Base-by-base conservation (phyloP, 1,139 yeast species). In the Saccharomyces hybrid region DNA sequence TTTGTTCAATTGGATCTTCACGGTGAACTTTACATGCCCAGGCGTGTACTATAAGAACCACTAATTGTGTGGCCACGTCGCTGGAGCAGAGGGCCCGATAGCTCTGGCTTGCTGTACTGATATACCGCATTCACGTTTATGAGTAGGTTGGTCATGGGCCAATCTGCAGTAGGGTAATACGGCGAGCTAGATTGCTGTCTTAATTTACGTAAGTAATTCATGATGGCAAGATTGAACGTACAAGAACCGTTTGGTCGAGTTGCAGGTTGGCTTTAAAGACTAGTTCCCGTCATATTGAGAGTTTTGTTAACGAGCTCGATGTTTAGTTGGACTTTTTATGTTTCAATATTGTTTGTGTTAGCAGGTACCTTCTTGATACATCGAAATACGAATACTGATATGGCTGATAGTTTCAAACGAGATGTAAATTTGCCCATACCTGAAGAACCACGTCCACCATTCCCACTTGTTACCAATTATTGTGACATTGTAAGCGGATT, bases 401-500 rank as follows among this genome's bases (percentile, higher is more conserved):
- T 38, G 21, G 19, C 8, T 4, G 44, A 38, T 46, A 27, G 31
- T 24, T 24, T 29, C 12, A 28, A 28, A 48, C 49, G 41, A 42
- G 58, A 47, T 6, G 54, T 58, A 38, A 70, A 68, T 52, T 56
- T 54, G 6, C 61, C 66, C 1, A 73, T 75, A 28, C 87, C 91
- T 4, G 77, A 73, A 0, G 51, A 62, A 0, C 87, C 88, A 1
- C 60, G 58, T 42, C 49, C 69, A 0, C 96, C 96, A 7, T 91
- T 69, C 64, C 98, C 99, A 0, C 74, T 89, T 2, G 66, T 71
- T 1, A 78, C 81, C 9, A 70, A 64, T 8, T 71, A 71, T 53
- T 73, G 89, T 6, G 74, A 75, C 38, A 82, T 95, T 42, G 80
- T 88, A 24, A 80, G 93, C 47, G 99, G 99, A 0, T 93, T 88